Percentiles rank a stretch among this genome's conserved stretches.
phyloP scores from a whole-genome alignment of 805 yeast genomes.

The Kazachstania psychrophila region DNA sequence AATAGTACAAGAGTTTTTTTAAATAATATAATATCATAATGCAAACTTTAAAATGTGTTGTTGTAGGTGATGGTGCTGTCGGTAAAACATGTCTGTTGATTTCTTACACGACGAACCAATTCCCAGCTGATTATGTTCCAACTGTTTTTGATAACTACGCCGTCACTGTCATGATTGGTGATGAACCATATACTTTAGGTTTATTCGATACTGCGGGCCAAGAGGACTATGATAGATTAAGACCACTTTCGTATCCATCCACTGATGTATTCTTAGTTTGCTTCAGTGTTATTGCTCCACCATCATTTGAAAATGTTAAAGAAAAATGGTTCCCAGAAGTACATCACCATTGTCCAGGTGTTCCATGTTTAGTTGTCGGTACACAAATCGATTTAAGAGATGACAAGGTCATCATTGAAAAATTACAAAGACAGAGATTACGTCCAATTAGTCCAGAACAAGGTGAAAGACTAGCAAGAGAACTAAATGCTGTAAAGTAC shows the following conservation, averaged over 20 bases:
- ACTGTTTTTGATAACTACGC: slow-evolving; percentile 97
- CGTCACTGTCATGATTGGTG: slow-evolving; percentile 92
- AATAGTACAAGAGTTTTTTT: too few species aligned
- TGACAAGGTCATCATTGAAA: slow-evolving; percentile 82
- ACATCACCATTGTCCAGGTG: slow-evolving; percentile 97
- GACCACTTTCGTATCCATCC: slow-evolving; percentile 94
- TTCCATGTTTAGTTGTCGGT: slow-evolving; percentile 93
- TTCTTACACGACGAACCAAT: slow-evolving; percentile 92
- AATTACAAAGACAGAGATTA: slow-evolving; percentile 82
- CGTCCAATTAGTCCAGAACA: slow-evolving; percentile 58
- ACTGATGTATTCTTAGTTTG: slow-evolving; percentile 95
- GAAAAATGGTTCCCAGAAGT: slow-evolving; percentile 99
- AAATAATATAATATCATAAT: too few species aligned
- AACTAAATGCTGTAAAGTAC: slow-evolving; percentile 89
- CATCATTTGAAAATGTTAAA: slow-evolving; percentile 92
- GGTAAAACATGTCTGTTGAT: slow-evolving; percentile 95
- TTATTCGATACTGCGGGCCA: slow-evolving; percentile 98
- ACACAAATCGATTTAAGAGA: slow-evolving; percentile 93
- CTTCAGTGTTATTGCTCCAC: slow-evolving; percentile 93
- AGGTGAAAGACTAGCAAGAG: slow-evolving; percentile 91
- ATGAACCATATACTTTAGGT: slow-evolving; percentile 96
- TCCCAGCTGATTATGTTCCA: slow-evolving; percentile 97
- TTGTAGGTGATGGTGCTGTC: slow-evolving; percentile 99
- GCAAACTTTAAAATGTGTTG: slow-evolving; percentile 81
- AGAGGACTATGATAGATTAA: slow-evolving; percentile 95